Evolutionary conservation across 2,329 filamentous ascomycete species (phyloP).

Genomic region (Fusarium brevicatenulatum): DNA sequence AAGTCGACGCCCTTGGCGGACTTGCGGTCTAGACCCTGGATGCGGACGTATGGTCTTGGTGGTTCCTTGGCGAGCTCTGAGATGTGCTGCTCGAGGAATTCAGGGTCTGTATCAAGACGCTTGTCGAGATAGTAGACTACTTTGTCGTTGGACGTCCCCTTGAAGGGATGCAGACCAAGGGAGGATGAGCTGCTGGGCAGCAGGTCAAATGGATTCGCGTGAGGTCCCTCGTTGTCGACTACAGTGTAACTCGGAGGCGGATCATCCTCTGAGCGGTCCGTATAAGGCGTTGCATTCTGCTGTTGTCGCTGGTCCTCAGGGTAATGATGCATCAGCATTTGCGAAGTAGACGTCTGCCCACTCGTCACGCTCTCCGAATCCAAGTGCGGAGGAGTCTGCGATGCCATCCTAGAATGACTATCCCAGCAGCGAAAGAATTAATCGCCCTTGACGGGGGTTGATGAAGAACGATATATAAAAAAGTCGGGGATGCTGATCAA

Average conservation of each 20-base stretch:
- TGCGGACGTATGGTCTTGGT: conserved; percentile 62
- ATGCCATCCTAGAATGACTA: conserved; percentile 11
- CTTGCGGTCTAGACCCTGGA: conserved; percentile 64
- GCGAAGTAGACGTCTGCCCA: conserved; percentile 26
- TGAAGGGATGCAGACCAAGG: conserved; percentile 43
- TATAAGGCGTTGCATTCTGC: conserved; percentile 11
- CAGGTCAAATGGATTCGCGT: conserved; percentile 24
- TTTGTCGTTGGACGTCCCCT: conserved; percentile 48
- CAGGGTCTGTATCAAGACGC: conserved; percentile 57
- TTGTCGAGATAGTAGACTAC: conserved; percentile 56
- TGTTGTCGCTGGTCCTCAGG: conserved; percentile 28
- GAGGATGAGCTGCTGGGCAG: conserved; percentile 27
- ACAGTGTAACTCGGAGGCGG: conserved; percentile 37
- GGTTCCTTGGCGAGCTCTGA: conserved; percentile 57
- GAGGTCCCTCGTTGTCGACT: conserved; percentile 28
- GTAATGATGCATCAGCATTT: conserved; percentile 34
- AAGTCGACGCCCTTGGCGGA: conserved; percentile 64
- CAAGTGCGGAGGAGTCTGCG: conserved; percentile 19
- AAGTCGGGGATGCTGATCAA: conserved; percentile 13
- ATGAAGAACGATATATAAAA: background rate
- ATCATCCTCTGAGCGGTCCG: conserved; percentile 22
- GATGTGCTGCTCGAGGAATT: conserved; percentile 58
- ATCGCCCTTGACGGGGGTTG: conserved; percentile 10
- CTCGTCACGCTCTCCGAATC: conserved; percentile 28
- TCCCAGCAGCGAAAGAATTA: background rate